phyloP scores from a whole-genome alignment of 495 filamentous ascomycete genomes.

The Neurospora sp. region DNA sequence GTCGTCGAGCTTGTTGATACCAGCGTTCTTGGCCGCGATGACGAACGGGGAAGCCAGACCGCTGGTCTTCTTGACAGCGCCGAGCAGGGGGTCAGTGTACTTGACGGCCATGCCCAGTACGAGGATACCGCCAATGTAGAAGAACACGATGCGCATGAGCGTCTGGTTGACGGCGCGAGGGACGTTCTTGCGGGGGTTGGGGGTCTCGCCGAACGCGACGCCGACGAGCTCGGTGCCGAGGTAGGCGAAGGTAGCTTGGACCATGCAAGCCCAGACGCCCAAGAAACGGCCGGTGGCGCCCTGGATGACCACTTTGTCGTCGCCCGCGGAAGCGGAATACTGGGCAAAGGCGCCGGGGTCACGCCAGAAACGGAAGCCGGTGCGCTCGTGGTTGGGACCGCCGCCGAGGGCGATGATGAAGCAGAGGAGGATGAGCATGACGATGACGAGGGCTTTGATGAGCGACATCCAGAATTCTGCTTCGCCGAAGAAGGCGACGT shows the following conservation, averaged over 20 bases:
- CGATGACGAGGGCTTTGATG: conserved; percentile 59
- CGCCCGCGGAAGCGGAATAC: conserved; percentile 28
- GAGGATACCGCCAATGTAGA: conserved; percentile 61
- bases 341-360: conserved; percentile 61
- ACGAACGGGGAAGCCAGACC: conserved; percentile 55
- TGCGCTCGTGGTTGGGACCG: conserved; percentile 56
- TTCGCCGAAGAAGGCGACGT: conserved; percentile 65
- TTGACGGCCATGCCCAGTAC: conserved; percentile 63
- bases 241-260: conserved; percentile 74
- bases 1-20: conserved; percentile 55
- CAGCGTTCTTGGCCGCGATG: conserved; percentile 50
- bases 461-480: conserved; percentile 73
- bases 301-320: conserved; percentile 4
- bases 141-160: conserved; percentile 64
- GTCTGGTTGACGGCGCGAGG: conserved; percentile 63
- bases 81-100: conserved; percentile 46
- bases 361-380: conserved; percentile 73
- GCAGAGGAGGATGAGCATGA: conserved; percentile 55
- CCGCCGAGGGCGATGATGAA: conserved; percentile 66
- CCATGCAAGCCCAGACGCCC: conserved; percentile 68
- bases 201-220: conserved; percentile 69
- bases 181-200: conserved; percentile 67
- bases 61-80: conserved; percentile 41
- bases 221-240: conserved; percentile 79
- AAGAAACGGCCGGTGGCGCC: conserved; percentile 53